phyloP scores from a whole-genome alignment of 768 basidiomycete genomes.

The Hydnomerulius pinastri region DNA sequence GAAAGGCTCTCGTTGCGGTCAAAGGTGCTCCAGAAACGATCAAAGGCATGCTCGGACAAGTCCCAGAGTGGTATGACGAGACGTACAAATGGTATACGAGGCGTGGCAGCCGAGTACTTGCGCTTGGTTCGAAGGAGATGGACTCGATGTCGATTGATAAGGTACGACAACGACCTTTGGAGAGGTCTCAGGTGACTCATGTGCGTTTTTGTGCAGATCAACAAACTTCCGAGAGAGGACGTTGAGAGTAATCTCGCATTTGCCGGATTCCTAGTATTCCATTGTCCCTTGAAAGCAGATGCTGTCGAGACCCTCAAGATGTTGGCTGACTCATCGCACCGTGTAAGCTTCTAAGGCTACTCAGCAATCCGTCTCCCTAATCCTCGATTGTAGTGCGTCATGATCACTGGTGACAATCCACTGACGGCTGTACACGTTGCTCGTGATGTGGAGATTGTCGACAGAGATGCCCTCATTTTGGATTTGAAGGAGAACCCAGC shows the following conservation, averaged over 20 bases:
- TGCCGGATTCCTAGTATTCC: slow-evolving; percentile 98
- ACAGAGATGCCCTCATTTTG: slow-evolving; percentile 90
- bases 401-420: slow-evolving; percentile 99
- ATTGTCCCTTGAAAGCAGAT: slow-evolving; percentile 94
- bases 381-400: slow-evolving; percentile 69
- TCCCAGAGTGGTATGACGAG: slow-evolving; percentile 86
- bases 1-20: slow-evolving; percentile 67
- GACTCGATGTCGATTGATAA: slow-evolving; percentile 69
- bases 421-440: slow-evolving; percentile 97
- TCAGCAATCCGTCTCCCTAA: not conserved
- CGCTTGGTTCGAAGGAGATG: slow-evolving; percentile 86
- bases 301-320: slow-evolving; percentile 90
- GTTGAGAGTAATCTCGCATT: slow-evolving; percentile 82
- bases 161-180: slow-evolving; percentile 42
- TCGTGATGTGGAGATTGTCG: slow-evolving; percentile 94
- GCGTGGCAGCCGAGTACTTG: slow-evolving; percentile 90
- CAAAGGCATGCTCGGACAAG: slow-evolving; percentile 73
- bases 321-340: slow-evolving; percentile 94
- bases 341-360: slow-evolving; percentile 55
- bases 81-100: slow-evolving; percentile 95
- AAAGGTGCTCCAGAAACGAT: slow-evolving; percentile 99
- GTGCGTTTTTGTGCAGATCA: slow-evolving; percentile 57
- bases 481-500: slow-evolving; percentile 83
- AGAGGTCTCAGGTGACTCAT: not conserved
- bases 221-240: slow-evolving; percentile 77